These are phyloP conservation scores for Colletotrichum sp. DNA, from an alignment of 2,329 filamentous ascomycete genomes.

Conservation along the genomic window DNA sequence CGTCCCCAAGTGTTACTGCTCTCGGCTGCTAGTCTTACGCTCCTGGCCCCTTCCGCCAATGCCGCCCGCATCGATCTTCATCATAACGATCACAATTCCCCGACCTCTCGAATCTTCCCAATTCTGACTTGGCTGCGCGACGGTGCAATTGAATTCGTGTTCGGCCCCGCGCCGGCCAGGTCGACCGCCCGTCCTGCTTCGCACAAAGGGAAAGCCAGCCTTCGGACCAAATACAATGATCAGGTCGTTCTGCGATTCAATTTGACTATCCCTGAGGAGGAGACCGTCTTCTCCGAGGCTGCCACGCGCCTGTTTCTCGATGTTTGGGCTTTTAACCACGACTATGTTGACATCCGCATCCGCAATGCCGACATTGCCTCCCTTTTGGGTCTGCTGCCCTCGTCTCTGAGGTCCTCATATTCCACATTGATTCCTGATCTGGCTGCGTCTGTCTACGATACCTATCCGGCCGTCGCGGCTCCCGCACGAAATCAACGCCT, in stretches of 20 bases:
- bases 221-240: conserved; percentile 66
- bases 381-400: conserved; percentile 78
- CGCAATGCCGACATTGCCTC: conserved; percentile 78
- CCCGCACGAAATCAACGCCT: conserved; percentile 21
- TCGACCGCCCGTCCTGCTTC: conserved; percentile 28
- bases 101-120: conserved; percentile 43
- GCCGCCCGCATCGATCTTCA: conserved; percentile 32
- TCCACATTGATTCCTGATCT: conserved; percentile 81
- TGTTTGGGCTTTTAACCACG: conserved; percentile 83
- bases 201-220: conserved; percentile 48
- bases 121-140: conserved; percentile 57
- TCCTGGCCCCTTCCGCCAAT: conserved; percentile 29
- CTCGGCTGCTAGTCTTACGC: background rate
- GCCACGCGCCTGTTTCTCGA: conserved; percentile 81
- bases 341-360: conserved; percentile 85
- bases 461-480: conserved; percentile 63
- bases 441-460: conserved; percentile 76
- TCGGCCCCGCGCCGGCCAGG: conserved; percentile 47
- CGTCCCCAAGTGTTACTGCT: background rate
- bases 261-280: conserved; percentile 71
- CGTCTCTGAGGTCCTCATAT: conserved; percentile 73
- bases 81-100: conserved; percentile 16
- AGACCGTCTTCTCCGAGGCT: conserved; percentile 73
- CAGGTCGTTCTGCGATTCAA: conserved; percentile 93
- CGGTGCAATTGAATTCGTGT: conserved; percentile 52